These are phyloP conservation scores for Talaromyces pinophilus DNA, from an alignment of 2,329 filamentous ascomycete species.

Conservation along the genomic window DNA sequence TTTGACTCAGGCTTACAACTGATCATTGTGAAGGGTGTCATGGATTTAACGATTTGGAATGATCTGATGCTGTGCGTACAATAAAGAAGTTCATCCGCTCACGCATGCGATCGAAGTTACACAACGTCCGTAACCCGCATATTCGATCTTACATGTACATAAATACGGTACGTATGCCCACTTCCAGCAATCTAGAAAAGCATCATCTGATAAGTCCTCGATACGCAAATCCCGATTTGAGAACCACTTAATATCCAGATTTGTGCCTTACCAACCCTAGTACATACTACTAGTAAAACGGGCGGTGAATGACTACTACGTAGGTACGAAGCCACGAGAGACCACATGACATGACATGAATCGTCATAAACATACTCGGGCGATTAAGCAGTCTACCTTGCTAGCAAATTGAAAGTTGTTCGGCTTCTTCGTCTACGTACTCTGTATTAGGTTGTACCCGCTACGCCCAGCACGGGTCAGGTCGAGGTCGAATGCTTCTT, in stretches of 20 bases:
- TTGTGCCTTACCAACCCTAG: neutral
- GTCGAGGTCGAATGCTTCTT: neutral
- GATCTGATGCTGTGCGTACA: neutral
- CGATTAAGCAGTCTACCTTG: neutral
- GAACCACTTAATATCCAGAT: neutral
- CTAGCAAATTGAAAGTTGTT: neutral
- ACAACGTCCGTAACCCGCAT: slow-evolving; percentile 11
- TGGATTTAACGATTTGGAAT: neutral
- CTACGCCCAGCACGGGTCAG: neutral
- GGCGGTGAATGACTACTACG: neutral
- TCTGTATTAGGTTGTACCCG: neutral
- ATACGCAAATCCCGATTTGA: slow-evolving; percentile 1
- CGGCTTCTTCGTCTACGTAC: neutral
- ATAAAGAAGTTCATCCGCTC: neutral
- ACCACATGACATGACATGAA: slow-evolving; percentile 4
- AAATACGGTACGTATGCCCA: neutral
- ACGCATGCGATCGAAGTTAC: slow-evolving; percentile 12
- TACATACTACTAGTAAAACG: neutral
- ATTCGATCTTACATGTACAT: slow-evolving; percentile 1
- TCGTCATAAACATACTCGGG: neutral
- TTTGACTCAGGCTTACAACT: neutral
- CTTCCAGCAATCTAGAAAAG: neutral
- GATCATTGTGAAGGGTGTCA: neutral
- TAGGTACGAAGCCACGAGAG: neutral
- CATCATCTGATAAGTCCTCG: neutral